Conservation (phyloP, 495 filamentous ascomycete species). For the Achaetomiella virescens region DNA sequence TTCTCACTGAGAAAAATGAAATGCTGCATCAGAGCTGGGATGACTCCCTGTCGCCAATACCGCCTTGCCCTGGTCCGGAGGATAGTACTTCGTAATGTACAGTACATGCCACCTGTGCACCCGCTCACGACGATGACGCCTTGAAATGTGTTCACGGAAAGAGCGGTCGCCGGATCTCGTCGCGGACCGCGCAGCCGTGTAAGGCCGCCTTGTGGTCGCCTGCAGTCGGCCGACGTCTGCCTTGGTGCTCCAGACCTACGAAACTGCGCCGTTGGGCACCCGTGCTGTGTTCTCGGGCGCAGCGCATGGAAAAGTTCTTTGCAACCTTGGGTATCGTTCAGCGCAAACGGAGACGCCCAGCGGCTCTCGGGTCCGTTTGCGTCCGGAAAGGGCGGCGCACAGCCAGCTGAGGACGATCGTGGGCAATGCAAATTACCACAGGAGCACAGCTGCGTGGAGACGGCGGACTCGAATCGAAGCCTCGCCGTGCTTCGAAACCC, state of each 20-base stretch:
- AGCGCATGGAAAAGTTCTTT: background rate
- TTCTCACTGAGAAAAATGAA: constrained; percentile 30
- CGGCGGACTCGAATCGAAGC: constrained; percentile 19
- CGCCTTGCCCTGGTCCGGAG: constrained; percentile 21
- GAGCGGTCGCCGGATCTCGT: constrained; percentile 8
- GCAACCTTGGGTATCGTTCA: too few species aligned
- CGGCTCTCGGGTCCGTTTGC: constrained; percentile 4
- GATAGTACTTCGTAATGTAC: constrained; percentile 16
- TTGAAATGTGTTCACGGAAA: background rate
- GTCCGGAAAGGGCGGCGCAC: constrained; percentile 20
- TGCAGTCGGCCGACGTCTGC: background rate
- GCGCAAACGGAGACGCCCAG: constrained; percentile 19
- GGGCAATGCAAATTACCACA: constrained; percentile 26
- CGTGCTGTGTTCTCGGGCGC: background rate
- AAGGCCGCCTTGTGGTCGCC: background rate
- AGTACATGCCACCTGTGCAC: constrained; percentile 6
- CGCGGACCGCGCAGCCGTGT: background rate
- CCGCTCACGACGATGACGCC: constrained; percentile 4
- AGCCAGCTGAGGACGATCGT: constrained; percentile 23
- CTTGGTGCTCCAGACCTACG: too few species aligned
- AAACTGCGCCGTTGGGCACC: background rate
- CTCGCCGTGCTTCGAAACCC: constrained; percentile 24
- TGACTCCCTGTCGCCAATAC: constrained; percentile 21
- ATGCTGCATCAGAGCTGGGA: constrained; percentile 23
- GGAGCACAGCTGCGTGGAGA: constrained; percentile 14